A percentile compares a stretch with the other conserved stretches of the same genome.
These are phyloP conservation scores for Trichosporon sp. DNA, from an alignment of 1,284 basidiomycete genomes.

Conservation along the genomic window DNA sequence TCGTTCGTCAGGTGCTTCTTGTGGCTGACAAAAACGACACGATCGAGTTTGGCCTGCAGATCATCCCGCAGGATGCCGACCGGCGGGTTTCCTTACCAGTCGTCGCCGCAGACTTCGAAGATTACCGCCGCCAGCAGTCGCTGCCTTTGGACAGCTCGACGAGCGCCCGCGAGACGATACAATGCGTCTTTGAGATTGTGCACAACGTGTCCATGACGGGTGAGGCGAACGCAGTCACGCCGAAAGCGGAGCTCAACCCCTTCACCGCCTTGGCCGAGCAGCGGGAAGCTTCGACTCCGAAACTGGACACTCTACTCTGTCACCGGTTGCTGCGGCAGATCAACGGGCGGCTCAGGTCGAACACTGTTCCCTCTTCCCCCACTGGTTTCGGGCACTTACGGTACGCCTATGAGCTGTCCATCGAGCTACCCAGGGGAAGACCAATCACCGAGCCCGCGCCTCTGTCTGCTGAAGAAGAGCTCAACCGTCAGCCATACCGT, in stretches of 20 bases:
- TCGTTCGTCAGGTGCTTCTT: slow-evolving; percentile 74
- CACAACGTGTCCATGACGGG: slow-evolving; percentile 41
- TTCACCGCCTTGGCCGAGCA: slow-evolving; percentile 38
- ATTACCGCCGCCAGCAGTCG: slow-evolving; percentile 15
- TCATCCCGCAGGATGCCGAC: slow-evolving; percentile 50
- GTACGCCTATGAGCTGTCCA: slow-evolving; percentile 47
- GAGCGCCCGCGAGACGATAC: slow-evolving; percentile 20
- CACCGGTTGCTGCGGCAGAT: slow-evolving; percentile 64
- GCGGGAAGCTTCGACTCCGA: slow-evolving; percentile 51
- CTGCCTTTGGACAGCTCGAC: not conserved
- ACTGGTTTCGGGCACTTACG: slow-evolving; percentile 30
- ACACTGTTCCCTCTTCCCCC: slow-evolving; percentile 38
- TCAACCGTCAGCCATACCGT: slow-evolving; percentile 53
- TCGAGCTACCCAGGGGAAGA: slow-evolving; percentile 44
- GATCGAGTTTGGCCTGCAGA: slow-evolving; percentile 80
- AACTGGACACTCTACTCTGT: slow-evolving; percentile 61
- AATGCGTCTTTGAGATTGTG: slow-evolving; percentile 60
- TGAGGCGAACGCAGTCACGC: slow-evolving; percentile 35
- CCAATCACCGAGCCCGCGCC: slow-evolving; percentile 41
- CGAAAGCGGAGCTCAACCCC: slow-evolving; percentile 43
- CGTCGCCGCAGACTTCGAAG: slow-evolving; percentile 11
- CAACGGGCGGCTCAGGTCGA: slow-evolving; percentile 57
- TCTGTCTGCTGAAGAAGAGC: slow-evolving; percentile 53
- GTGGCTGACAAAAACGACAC: slow-evolving; percentile 68
- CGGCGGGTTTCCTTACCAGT: slow-evolving; percentile 32